A percentile compares a stretch with the other conserved stretches of the same genome.
These are phyloP conservation scores for Crucibulum laeve DNA, from an alignment of 768 basidiomycete genomes.

Conservation along the genomic window DNA sequence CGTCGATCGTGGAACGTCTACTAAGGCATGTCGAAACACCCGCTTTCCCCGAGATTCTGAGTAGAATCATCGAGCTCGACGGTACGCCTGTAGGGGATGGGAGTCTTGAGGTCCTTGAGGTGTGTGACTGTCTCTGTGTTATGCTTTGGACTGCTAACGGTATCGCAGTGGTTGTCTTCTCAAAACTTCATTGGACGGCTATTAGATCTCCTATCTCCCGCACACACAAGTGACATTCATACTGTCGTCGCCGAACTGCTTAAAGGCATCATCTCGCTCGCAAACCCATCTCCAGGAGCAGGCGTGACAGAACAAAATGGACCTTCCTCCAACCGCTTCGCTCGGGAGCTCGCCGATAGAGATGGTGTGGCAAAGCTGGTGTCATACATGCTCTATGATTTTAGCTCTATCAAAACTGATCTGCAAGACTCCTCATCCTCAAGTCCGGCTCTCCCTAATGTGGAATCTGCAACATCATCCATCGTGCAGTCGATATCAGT, in stretches of 20 bases:
- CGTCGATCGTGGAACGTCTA: constrained; percentile 75
- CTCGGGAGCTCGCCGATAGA: constrained; percentile 78
- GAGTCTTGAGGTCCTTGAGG: constrained; percentile 87
- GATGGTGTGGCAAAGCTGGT: constrained; percentile 69
- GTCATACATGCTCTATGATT: constrained; percentile 73
- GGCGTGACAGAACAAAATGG: constrained; percentile 70
- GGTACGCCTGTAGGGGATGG: constrained; percentile 78
- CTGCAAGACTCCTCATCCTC: not conserved
- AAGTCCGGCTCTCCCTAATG: constrained; percentile 26
- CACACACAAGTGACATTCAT: constrained; percentile 72
- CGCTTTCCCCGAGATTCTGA: constrained; percentile 86
- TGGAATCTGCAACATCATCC: constrained; percentile 65
- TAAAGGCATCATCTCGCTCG: constrained; percentile 92
- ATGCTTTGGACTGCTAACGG: not conserved
- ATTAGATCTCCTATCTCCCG: constrained; percentile 78
- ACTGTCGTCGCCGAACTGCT: constrained; percentile 85
- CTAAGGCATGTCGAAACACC: constrained; percentile 85
- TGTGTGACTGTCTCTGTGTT: constrained; percentile 41
- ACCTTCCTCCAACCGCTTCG: constrained; percentile 80
- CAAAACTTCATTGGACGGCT: constrained; percentile 80
- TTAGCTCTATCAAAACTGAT: constrained; percentile 22
- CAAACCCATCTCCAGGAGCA: constrained; percentile 79
- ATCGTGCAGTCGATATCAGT: constrained; percentile 85
- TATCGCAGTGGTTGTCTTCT: constrained; percentile 77
- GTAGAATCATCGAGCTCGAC: constrained; percentile 87